A percentile compares a stretch with the other conserved stretches of the same genome.
These are phyloP conservation scores for Bassia scoparia DNA, from an alignment of 148 eudicot species.

Conservation along the genomic window DNA sequence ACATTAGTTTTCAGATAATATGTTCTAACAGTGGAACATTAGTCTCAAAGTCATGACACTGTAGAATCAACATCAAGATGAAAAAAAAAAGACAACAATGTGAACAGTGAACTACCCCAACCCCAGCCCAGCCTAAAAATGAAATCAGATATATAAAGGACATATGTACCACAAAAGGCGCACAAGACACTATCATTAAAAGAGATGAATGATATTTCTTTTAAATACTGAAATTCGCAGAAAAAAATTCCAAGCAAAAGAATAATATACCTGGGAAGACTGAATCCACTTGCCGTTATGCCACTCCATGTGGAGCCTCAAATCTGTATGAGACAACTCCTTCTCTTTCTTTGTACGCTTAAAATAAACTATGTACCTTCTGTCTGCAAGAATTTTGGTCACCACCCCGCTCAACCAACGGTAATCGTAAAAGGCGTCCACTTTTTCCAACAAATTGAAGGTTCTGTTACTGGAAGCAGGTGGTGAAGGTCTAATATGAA, in stretches of 20 bases:
- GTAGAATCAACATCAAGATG: background rate
- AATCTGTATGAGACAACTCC: slow-evolving; percentile 32
- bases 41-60: background rate
- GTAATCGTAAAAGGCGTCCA: slow-evolving; percentile 40
- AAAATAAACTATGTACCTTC: slow-evolving; percentile 41
- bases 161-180: too few relatives aligned
- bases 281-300: slow-evolving; percentile 31
- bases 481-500: slow-evolving; percentile 41
- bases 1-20: slow-evolving; percentile 1
- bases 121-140: too few relatives aligned
- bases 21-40: background rate
- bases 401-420: slow-evolving; percentile 50
- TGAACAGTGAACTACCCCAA: too few relatives aligned
- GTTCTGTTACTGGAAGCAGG: slow-evolving; percentile 26
- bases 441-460: slow-evolving; percentile 42
- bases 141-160: too few relatives aligned
- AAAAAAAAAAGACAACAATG: too few relatives aligned
- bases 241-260: background rate
- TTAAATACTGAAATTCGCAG: background rate
- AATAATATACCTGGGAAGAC: slow-evolving; percentile 39
- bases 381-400: slow-evolving; percentile 36
- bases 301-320: slow-evolving; percentile 46
- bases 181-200: background rate
- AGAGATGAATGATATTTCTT: background rate
- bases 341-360: slow-evolving; percentile 38